phyloP scores from a whole-genome alignment of 805 yeast species.

The Yarrowia porcina region DNA sequence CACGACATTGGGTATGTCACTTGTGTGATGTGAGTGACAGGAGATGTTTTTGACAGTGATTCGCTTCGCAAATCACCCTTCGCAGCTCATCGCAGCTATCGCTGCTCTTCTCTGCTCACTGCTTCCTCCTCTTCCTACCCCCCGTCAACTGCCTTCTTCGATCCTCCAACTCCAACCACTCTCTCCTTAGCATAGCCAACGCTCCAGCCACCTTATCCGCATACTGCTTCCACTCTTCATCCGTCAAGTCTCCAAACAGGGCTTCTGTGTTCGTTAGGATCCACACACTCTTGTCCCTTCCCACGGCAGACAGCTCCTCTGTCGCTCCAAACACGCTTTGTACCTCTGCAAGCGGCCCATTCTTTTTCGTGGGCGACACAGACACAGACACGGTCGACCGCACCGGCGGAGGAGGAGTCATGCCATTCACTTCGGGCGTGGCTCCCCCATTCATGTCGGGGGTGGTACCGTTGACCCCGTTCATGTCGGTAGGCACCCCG shows the following conservation, averaged over 20 bases:
- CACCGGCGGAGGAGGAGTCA: background rate
- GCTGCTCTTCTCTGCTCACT: background rate
- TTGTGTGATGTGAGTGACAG: too few relatives aligned
- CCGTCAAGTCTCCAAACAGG: conserved; percentile 19
- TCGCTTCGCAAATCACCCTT: too few relatives aligned
- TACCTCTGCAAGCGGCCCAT: background rate
- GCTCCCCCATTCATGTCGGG: background rate
- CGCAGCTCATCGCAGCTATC: too few relatives aligned
- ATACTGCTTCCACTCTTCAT: background rate
- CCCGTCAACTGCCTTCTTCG: conserved; percentile 3
- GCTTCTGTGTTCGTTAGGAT: background rate
- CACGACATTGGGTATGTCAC: too few relatives aligned
- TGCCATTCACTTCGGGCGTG: background rate
- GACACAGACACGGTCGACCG: too few relatives aligned
- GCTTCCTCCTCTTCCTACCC: conserved; percentile 1
- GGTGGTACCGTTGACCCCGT: background rate
- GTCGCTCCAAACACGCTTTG: background rate
- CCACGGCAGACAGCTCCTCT: background rate
- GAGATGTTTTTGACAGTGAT: too few relatives aligned
- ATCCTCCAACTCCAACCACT: conserved; percentile 22
- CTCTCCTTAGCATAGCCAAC: background rate
- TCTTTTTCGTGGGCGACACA: conserved; percentile 4
- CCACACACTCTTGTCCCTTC: background rate
- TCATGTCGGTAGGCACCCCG: background rate
- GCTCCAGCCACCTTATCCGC: conserved; percentile 6